phyloP scores from a whole-genome alignment of 768 basidiomycete species.

The Cystobasidiopsis lactophilus region DNA sequence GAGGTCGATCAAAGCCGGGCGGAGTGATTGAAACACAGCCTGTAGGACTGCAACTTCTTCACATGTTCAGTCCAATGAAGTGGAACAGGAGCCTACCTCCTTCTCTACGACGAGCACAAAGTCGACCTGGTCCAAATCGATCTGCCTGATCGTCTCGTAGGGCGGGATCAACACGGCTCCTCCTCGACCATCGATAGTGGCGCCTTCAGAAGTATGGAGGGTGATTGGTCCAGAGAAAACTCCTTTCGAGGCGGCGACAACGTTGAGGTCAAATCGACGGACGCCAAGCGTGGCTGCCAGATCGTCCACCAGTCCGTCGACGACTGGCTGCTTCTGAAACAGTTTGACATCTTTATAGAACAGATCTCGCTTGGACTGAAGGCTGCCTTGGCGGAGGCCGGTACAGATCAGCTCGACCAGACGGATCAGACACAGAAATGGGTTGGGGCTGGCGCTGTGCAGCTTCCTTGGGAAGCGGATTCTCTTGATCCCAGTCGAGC shows the following conservation, averaged over 20 bases:
- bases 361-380: slow-evolving; percentile 61
- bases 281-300: slow-evolving; percentile 60
- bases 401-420: slow-evolving; percentile 48
- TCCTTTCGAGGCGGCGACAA: slow-evolving; percentile 78
- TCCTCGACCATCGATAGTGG: not conserved
- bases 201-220: slow-evolving; percentile 24
- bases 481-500: too few relatives aligned
- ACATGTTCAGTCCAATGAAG: not conserved
- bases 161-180: slow-evolving; percentile 48
- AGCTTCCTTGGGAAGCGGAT: too few relatives aligned
- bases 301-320: slow-evolving; percentile 81
- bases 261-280: slow-evolving; percentile 51
- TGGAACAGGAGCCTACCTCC: slow-evolving; percentile 36
- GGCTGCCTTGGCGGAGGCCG: slow-evolving; percentile 34
- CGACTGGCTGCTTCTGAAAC: slow-evolving; percentile 53
- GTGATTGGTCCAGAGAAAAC: slow-evolving; percentile 49
- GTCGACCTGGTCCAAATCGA: slow-evolving; percentile 35
- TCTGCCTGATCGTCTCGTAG: slow-evolving; percentile 43
- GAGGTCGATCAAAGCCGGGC: slow-evolving; percentile 27
- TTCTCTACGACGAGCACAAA: slow-evolving; percentile 89
- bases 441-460: too few relatives aligned
- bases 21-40: slow-evolving; percentile 87
- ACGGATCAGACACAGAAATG: not conserved
- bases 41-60: slow-evolving; percentile 22
- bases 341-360: slow-evolving; percentile 65